Evolutionary conservation across 805 yeast genomes (phyloP), one percentile per base, ranked within the genome.

Genomic region (Zygosaccharomyces siamensis): DNA sequence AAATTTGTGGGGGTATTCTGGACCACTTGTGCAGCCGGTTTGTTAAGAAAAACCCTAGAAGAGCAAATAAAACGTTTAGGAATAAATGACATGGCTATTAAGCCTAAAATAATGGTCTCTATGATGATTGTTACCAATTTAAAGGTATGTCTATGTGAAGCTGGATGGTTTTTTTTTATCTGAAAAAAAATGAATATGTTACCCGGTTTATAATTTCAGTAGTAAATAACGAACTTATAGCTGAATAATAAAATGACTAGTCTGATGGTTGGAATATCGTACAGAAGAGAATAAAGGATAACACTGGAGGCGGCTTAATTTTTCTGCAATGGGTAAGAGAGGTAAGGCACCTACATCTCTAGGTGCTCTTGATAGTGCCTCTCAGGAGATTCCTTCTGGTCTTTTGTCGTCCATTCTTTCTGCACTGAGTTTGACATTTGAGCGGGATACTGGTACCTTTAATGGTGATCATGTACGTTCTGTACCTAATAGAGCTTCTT

Each of bases 381-480:
- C 23, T 8, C 11, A 28, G n/a, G 62, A 62, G 18, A 60, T 66
- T 8, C 78, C 81, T 1, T 68, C 77, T 0, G 56, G 62, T 24
- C 67, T 74, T 3, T 51, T 84, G 45, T 74, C 74, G 26, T 76
- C 77, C 47, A 75, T 84, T 11, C 67, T 84, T 46, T 68, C 69
- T 40, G 79, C 78, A 53, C 64, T 83, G 33, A 71, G 74, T 41
- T 63, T 84, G 46, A 67, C 77, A 0, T 84, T 79, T 59, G 86
- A 83, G 57, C 69, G 76, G 4, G 77, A 79, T 35, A 70, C 77
- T 14, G 89, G 89, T 1, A 64, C 78, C 45, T 64, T 84, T 21
- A 81, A 76, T 54, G 90, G 90, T 0, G 82, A 79, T 16, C 59
- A 73, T 5, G 70, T 78, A 0, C 67, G 75, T 1, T 72, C 77